Base-by-base conservation (phyloP, 768 basidiomycete genomes). In the Boletus sensibilis region DNA sequence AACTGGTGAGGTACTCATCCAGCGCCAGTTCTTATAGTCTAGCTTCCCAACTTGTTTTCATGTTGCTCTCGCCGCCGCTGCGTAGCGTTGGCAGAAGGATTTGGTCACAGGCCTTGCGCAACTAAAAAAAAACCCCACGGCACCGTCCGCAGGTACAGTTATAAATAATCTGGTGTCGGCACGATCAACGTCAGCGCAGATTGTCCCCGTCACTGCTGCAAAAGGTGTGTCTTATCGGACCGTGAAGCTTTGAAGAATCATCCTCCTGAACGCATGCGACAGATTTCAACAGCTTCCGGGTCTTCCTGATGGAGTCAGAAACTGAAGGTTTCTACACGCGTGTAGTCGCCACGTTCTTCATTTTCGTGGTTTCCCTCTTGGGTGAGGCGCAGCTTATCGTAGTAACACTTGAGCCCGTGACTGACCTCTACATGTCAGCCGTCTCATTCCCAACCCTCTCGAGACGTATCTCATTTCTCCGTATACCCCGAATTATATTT, bases 371-470 rank as follows among this genome's bases (percentile, higher is more conserved):
- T 4, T 91, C 88, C 39, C 78, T 90, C 41, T 77, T 84, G 33
- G 87, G 88, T 88, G 58, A 52, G 78, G 72, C 21, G 39, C n/a
- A 35, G 8, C 12, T 48, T 53, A 56, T 60, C 27, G 20, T 14
- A 43, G 29, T 47, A 43, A 14, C 49, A 12, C 21, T 42, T 11
- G 34, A 18, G 27, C 14, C 27, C 53, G 11, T 27, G 23, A 35
- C 44, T 61, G 27, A 60, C 52, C 1, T 31, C 16, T 21, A 27
- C 38, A 31, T 52, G 13, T 4, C 46, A 81, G 90, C 90, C n/a
- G 85, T 84, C 1, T 87, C 87, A 0, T 87, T 92, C 58, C 90
- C 91, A 0, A 74, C 82, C 1, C 54, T 90, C 25, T 88, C 89
- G 0, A 82, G 80, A 55, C 77, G 76, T 2, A 64, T 79, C 14